phyloP scores from a whole-genome alignment of 2,329 filamentous ascomycete genomes.

The Fusarium algeriense region DNA sequence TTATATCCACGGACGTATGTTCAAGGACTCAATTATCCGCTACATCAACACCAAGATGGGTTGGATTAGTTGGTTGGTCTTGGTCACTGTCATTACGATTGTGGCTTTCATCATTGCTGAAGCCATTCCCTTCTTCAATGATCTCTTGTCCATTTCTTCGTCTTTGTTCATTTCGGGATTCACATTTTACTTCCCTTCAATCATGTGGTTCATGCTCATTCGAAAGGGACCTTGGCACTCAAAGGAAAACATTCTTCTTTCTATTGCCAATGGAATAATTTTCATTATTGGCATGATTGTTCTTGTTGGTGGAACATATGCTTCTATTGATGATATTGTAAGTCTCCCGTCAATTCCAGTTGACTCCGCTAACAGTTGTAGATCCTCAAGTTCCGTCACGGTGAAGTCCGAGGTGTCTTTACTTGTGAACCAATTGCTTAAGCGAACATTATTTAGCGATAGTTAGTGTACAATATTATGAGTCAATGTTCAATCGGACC shows the following conservation, averaged over 20 bases:
- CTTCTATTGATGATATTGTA: constrained; percentile 51
- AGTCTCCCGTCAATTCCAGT: constrained; percentile 11
- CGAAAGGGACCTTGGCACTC: constrained; percentile 49
- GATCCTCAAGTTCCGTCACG: constrained; percentile 45
- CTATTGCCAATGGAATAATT: constrained; percentile 44
- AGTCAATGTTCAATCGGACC: constrained; percentile 6
- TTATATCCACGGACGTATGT: constrained; percentile 61
- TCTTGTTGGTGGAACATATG: constrained; percentile 52
- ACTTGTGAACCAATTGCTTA: constrained; percentile 48
- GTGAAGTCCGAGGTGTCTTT: constrained; percentile 47
- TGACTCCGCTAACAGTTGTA: constrained; percentile 30
- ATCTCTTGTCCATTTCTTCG: constrained; percentile 69
- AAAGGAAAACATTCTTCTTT: constrained; percentile 47
- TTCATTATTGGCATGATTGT: constrained; percentile 51
- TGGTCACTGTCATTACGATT: constrained; percentile 70
- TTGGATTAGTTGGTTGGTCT: constrained; percentile 68
- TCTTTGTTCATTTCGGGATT: constrained; percentile 63
- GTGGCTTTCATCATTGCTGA: constrained; percentile 78
- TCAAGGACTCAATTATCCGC: constrained; percentile 57
- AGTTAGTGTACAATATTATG: constrained; percentile 31
- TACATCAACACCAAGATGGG: constrained; percentile 63
- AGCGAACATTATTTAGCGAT: constrained; percentile 31
- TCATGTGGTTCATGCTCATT: constrained; percentile 59
- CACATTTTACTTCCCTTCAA: constrained; percentile 58
- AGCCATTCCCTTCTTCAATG: constrained; percentile 78